These are phyloP conservation scores for Aplosporella prunicola DNA, from an alignment of 2,329 filamentous ascomycete genomes.

Conservation along the genomic window DNA sequence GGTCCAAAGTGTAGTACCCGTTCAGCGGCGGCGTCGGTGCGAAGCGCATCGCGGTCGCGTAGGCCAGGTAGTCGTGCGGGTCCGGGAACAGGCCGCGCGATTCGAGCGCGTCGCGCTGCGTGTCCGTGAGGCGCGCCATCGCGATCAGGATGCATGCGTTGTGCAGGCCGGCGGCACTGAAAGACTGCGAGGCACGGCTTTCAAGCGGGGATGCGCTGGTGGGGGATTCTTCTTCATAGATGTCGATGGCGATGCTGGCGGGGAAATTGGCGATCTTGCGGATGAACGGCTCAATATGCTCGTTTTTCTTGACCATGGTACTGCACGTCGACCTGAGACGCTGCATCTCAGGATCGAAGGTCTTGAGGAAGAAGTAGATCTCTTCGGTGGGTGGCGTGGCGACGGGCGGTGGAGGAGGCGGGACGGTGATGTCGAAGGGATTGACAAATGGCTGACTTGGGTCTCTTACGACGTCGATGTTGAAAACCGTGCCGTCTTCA, in stretches of 20 bases:
- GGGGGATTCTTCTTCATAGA: constrained; percentile 40
- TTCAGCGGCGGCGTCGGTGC: constrained; percentile 32
- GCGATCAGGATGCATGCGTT: constrained; percentile 25
- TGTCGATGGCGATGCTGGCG: constrained; percentile 34
- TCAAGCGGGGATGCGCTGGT: constrained; percentile 15
- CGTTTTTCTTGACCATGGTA: constrained; percentile 22
- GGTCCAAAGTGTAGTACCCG: constrained; percentile 42
- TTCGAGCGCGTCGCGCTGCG: constrained; percentile 22
- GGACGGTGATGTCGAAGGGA: constrained; percentile 18
- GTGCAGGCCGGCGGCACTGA: constrained; percentile 17
- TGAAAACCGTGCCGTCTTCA: no score
- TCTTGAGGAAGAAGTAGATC: constrained; percentile 33
- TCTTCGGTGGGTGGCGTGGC: constrained; percentile 20
- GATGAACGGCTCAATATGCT: constrained; percentile 26
- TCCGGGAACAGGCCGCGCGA: constrained; percentile 27
- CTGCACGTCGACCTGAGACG: constrained; percentile 24
- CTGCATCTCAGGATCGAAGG: constrained; percentile 29
- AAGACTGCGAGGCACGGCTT: constrained; percentile 24
- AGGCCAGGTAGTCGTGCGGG: constrained; percentile 34
- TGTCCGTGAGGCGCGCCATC: constrained; percentile 17
- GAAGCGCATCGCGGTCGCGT: constrained; percentile 32
- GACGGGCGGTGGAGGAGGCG: constrained; percentile 18
- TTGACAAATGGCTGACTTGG: no score
- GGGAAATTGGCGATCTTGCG: constrained; percentile 21
- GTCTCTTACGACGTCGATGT: no score